Evolutionary conservation across 371 early-diverging fungal species (phyloP), one percentile per base, ranked within the genome.

Genomic region (Mucor plumbeus): DNA sequence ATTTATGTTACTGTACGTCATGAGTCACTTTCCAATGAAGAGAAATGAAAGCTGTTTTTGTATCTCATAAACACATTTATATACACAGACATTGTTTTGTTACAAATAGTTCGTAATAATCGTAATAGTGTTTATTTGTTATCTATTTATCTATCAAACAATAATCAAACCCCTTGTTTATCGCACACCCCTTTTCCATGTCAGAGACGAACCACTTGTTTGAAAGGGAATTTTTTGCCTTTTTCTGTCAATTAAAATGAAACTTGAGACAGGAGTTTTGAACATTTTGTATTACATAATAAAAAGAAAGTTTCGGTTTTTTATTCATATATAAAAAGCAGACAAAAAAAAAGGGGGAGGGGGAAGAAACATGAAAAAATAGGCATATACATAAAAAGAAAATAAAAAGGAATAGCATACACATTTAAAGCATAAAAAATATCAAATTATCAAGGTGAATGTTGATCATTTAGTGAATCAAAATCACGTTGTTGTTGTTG

Each of bases 141-240:
- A 14, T 14, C 54, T 31, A 54, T 31, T 26, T 53, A 10, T 31
- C 54, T 53, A 10, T 54, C 54, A 54, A 54, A 54, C 54, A 13
- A 33, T 54, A 54, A 10, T 31, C 2, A 54, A 14, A 5, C 54
- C 54, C n/a, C 31, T 33, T 33, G 31, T 54, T 54, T 33, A 48
- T 21, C 17, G 17, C 10, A 41, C 7, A n/a, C 48, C 48, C 19
- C 19, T 48, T 48, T 48, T 48, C 21, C 19, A 48, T 48, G 48
- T 48, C 48, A n/a, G 48, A 48, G 48, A 48, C 1, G 48, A 48
- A 48, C 48, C 48, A 48, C 4, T 48, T 48, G 48, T 48, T 48
- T 48, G n/a, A 48, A 48, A 48, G 48, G 48, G 21, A 48, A 19
- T 48, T 48, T 48, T 48, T 54, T 54, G 31, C 54, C 54, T 54